Evolutionary conservation across 2,329 filamentous ascomycete species (phyloP).

Genomic region (Neonectria sp.): DNA sequence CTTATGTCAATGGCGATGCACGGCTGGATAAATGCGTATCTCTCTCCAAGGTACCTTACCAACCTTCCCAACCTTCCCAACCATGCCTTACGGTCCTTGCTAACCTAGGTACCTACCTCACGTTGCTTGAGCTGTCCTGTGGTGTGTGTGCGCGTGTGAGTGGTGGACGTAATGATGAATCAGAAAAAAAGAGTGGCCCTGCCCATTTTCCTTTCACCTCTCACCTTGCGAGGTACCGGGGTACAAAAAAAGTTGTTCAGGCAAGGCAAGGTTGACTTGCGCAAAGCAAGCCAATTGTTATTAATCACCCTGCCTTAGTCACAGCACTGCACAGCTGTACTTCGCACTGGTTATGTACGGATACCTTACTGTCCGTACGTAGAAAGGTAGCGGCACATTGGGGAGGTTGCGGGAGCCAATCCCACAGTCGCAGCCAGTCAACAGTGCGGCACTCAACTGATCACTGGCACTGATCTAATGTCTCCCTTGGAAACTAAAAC

Average conservation of each 20-base stretch:
- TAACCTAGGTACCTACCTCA: neutral
- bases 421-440: constrained; percentile 8
- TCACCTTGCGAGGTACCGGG: constrained; percentile 24
- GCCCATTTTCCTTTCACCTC: constrained; percentile 11
- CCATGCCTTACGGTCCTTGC: neutral
- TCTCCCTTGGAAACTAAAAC: constrained; percentile 51
- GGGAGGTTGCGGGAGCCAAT: constrained; percentile 30
- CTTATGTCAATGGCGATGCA: constrained; percentile 9
- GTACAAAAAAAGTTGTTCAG: constrained; percentile 8
- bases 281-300: constrained; percentile 33
- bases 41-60: neutral
- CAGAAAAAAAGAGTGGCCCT: constrained; percentile 26
- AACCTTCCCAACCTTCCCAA: no score
- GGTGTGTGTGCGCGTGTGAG: constrained; percentile 25
- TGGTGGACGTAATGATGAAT: constrained; percentile 33
- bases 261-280: constrained; percentile 29
- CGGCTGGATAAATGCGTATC: constrained; percentile 7
- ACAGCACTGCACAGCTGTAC: neutral
- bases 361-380: constrained; percentile 18
- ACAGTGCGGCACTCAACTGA: constrained; percentile 38
- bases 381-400: constrained; percentile 1
- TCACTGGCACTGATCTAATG: constrained; percentile 7
- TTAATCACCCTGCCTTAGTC: constrained; percentile 22
- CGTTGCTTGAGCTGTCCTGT: constrained; percentile 13
- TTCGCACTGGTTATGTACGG: constrained; percentile 18